phyloP scores from a whole-genome alignment of 306 rosid species.

The Vigna reflexopilosa region DNA sequence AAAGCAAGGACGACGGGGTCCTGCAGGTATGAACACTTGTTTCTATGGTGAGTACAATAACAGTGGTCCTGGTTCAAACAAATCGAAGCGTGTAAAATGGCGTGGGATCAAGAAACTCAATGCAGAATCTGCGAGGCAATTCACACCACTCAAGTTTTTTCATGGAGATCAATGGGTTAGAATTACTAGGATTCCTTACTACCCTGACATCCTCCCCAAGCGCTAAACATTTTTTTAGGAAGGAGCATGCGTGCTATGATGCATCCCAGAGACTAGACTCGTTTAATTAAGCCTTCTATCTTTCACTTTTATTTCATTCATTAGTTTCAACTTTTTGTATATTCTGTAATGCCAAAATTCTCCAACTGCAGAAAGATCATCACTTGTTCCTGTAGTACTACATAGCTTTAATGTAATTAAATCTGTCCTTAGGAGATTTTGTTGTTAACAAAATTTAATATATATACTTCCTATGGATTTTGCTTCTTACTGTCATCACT shows the following conservation, averaged over 20 bases:
- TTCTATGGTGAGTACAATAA: constrained; percentile 63
- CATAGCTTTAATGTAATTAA: constrained; percentile 20
- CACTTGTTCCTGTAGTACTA: background rate
- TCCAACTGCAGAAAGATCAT: background rate
- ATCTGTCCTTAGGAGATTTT: background rate
- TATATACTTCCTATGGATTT: background rate
- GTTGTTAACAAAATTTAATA: background rate
- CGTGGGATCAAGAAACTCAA: constrained; percentile 60
- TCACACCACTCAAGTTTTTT: constrained; percentile 47
- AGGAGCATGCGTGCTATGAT: background rate
- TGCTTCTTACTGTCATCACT: no score
- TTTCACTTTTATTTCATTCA: background rate
- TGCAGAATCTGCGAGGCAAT: constrained; percentile 1
- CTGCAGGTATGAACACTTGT: constrained; percentile 44
- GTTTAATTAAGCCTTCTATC: background rate
- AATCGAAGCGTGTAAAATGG: constrained; percentile 65
- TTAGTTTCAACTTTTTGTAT: constrained; percentile 15
- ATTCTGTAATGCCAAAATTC: background rate
- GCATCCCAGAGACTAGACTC: background rate
- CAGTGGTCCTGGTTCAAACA: constrained; percentile 65
- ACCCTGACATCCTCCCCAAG: constrained; percentile 15
- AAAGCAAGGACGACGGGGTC: constrained; percentile 52
- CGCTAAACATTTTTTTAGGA: background rate
- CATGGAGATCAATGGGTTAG: constrained; percentile 64
- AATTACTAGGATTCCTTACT: constrained; percentile 56